Evolutionary conservation across 805 yeast genomes (phyloP).

Genomic region (Zygotorulaspora florentina): DNA sequence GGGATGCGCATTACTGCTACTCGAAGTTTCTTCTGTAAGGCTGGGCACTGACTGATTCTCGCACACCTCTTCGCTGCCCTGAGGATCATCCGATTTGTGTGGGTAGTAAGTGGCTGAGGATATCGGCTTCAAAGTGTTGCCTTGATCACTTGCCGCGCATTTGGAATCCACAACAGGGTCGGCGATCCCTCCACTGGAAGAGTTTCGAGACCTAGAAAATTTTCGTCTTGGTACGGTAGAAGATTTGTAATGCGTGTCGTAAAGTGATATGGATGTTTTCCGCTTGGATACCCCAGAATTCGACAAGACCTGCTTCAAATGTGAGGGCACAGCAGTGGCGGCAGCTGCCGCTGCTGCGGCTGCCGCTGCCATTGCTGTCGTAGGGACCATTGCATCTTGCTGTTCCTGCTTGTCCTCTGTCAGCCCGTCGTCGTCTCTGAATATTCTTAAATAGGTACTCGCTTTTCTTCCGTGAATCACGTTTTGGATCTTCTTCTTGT

Average conservation of each 20-base stretch:
- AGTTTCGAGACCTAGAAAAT: conserved; percentile 11
- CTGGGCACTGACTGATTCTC: conserved; percentile 13
- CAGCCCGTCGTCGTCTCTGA: conserved; percentile 30
- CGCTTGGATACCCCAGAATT: background rate
- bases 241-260: conserved; percentile 15
- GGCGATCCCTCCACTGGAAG: background rate
- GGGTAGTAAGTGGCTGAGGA: conserved; percentile 72
- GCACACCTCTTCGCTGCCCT: conserved; percentile 13
- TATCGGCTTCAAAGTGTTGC: conserved; percentile 48
- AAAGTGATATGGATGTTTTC: conserved; percentile 10
- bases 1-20: conserved; percentile 1
- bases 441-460: conserved; percentile 33
- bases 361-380: background rate
- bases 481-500: conserved; percentile 18
- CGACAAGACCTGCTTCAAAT: background rate
- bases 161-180: background rate
- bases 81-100: conserved; percentile 42
- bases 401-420: conserved; percentile 5
- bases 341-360: background rate
- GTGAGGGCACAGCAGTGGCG: background rate
- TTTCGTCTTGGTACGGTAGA: conserved; percentile 11
- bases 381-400: background rate
- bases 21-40: conserved; percentile 2
- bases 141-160: background rate
- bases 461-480: conserved; percentile 36